A percentile compares a stretch with the other conserved stretches of the same genome.
Conservation (phyloP, 2,329 filamentous ascomycete genomes). For the Cladosporium sp. region DNA sequence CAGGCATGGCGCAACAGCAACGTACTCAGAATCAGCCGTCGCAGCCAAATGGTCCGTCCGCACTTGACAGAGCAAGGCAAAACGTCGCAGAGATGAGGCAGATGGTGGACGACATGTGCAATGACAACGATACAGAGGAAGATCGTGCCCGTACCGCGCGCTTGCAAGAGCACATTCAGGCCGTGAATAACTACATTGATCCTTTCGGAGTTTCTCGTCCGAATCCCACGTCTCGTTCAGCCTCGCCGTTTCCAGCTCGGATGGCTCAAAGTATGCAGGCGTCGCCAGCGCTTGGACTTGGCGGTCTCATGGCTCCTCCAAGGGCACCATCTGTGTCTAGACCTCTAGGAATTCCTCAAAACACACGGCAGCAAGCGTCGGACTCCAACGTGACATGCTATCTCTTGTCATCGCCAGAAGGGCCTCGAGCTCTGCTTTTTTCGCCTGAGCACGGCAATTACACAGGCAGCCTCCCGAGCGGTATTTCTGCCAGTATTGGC, state of each 20-base stretch:
- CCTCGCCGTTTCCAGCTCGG: constrained; percentile 4
- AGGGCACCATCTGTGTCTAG: neutral
- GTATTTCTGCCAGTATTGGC: neutral
- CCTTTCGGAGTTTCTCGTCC: constrained; percentile 18
- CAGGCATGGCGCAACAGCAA: constrained; percentile 10
- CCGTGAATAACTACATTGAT: constrained; percentile 30
- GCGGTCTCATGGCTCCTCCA: constrained; percentile 4
- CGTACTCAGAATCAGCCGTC: neutral
- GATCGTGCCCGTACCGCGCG: constrained; percentile 20
- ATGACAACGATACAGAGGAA: constrained; percentile 18
- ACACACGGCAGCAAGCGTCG: constrained; percentile 19
- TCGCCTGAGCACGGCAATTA: constrained; percentile 34
- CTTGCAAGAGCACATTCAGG: constrained; percentile 22
- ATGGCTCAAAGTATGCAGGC: constrained; percentile 11
- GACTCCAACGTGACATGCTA: constrained; percentile 32
- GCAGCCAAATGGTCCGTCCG: constrained; percentile 18
- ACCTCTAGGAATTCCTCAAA: neutral
- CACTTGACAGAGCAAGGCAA: constrained; percentile 28
- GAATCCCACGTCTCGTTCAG: constrained; percentile 3
- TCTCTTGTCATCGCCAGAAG: constrained; percentile 42
- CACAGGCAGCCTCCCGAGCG: constrained; percentile 14
- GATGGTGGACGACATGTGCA: constrained; percentile 27
- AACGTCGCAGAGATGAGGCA: constrained; percentile 30
- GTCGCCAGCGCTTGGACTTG: constrained; percentile 8
- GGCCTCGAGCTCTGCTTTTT: constrained; percentile 43